Conservation (phyloP, 2,329 filamentous ascomycete species). For the Botryosphaeria dothidea region DNA sequence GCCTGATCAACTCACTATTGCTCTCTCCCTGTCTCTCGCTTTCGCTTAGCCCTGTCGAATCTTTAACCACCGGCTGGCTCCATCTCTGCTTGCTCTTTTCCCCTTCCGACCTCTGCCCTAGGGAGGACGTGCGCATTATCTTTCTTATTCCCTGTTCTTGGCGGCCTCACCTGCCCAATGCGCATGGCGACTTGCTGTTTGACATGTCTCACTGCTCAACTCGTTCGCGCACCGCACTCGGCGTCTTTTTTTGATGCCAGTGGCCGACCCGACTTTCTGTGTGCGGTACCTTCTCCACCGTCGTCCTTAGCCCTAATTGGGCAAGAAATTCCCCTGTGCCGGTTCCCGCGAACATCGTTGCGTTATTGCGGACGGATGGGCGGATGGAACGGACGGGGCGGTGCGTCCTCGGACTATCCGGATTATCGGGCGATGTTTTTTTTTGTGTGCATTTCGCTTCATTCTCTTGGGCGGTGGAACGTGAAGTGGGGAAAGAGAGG, state of each 20-base stretch:
- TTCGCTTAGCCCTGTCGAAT: constrained; percentile 11
- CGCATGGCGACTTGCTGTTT: background rate
- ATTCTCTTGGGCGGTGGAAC: constrained; percentile 2
- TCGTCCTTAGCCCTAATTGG: background rate
- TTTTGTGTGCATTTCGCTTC: background rate
- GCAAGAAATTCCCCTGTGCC: background rate
- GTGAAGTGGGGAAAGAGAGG: constrained; percentile 11
- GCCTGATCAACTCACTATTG: background rate
- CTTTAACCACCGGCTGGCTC: constrained; percentile 14
- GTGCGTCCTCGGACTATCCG: constrained; percentile 1
- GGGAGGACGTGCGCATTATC: constrained; percentile 9
- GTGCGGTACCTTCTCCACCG: too few relatives aligned
- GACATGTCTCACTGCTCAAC: background rate
- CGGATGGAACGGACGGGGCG: constrained; percentile 10
- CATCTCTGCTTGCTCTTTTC: constrained; percentile 1
- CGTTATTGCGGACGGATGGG: background rate
- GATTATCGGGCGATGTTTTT: background rate
- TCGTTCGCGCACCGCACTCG: background rate
- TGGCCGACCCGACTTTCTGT: too few relatives aligned
- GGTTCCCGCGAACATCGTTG: background rate
- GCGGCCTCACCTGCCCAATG: background rate
- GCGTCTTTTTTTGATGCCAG: too few relatives aligned
- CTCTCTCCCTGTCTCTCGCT: background rate
- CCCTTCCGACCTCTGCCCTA: constrained; percentile 11
- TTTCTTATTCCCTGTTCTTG: background rate